Evolutionary conservation across 257 asterid species (phyloP).

Genomic region (Forsythia suspensa): DNA sequence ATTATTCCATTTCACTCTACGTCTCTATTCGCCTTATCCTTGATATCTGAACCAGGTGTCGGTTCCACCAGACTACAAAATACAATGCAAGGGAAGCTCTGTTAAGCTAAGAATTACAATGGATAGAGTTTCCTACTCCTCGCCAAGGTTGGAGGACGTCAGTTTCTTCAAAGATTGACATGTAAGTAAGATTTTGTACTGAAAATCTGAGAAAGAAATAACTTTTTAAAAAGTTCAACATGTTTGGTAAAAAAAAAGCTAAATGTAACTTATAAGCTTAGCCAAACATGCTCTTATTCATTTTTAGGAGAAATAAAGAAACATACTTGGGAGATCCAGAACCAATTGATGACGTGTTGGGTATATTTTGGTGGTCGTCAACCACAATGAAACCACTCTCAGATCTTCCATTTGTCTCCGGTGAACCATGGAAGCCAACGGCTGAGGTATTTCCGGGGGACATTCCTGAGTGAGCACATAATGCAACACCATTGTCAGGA

Average conservation of each 20-base stretch:
- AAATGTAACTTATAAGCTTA: background rate
- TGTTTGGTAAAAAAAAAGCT: background rate
- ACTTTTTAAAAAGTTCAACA: background rate
- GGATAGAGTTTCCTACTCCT: background rate
- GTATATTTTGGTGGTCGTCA: background rate
- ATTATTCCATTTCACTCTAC: background rate
- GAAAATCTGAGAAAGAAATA: background rate
- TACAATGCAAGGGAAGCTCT: background rate
- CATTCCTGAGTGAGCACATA: constrained; percentile 40
- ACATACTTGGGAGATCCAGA: constrained; percentile 34
- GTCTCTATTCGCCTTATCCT: constrained; percentile 19
- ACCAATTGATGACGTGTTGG: constrained; percentile 9
- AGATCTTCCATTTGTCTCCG: constrained; percentile 4
- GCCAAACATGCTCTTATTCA: background rate
- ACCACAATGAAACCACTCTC: constrained; percentile 9
- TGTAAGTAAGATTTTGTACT: background rate
- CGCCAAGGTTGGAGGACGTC: background rate
- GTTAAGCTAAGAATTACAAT: background rate
- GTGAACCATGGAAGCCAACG: constrained; percentile 11
- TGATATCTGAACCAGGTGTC: constrained; percentile 24
- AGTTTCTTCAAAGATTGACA: background rate
- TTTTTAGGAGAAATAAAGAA: background rate
- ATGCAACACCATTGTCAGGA: background rate
- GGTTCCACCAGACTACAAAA: constrained; percentile 26
- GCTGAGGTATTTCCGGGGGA: constrained; percentile 15